Conservation (phyloP, 495 filamentous ascomycete genomes). For the Neurospora hispaniola region DNA sequence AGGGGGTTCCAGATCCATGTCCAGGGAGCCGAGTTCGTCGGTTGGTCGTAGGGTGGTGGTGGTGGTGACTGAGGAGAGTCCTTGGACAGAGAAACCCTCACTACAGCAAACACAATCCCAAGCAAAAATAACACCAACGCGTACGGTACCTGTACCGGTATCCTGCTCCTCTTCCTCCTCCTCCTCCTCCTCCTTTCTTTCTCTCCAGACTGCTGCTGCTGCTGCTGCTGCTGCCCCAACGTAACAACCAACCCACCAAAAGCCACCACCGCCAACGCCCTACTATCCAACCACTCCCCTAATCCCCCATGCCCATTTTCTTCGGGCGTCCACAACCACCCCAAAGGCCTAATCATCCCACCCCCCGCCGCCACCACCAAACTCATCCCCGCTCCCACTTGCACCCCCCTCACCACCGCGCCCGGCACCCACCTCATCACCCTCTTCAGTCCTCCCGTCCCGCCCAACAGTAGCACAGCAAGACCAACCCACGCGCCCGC, state of each 20-base stretch:
- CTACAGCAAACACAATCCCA: constrained; percentile 48
- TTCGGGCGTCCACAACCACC: neutral
- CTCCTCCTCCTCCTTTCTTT: neutral
- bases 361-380: neutral
- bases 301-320: neutral
- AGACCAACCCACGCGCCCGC: neutral
- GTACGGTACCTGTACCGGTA: constrained; percentile 45
- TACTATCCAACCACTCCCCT: neutral
- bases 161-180: neutral
- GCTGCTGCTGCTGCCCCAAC: neutral
- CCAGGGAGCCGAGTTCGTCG: neutral
- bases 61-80: constrained; percentile 11
- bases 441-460: neutral
- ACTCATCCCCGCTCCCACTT: neutral
- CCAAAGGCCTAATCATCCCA: neutral
- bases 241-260: neutral
- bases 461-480: neutral
- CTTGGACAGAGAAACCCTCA: constrained; percentile 10
- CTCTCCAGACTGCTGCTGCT: neutral
- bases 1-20: constrained; percentile 2
- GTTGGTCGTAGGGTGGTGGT: constrained; percentile 4
- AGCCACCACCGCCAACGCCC: neutral
- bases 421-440: neutral
- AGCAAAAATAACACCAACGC: constrained; percentile 60
- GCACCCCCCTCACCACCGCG: neutral